Conservation (phyloP, 2,329 filamentous ascomycete genomes). For the Ambrosiella xylebori region DNA sequence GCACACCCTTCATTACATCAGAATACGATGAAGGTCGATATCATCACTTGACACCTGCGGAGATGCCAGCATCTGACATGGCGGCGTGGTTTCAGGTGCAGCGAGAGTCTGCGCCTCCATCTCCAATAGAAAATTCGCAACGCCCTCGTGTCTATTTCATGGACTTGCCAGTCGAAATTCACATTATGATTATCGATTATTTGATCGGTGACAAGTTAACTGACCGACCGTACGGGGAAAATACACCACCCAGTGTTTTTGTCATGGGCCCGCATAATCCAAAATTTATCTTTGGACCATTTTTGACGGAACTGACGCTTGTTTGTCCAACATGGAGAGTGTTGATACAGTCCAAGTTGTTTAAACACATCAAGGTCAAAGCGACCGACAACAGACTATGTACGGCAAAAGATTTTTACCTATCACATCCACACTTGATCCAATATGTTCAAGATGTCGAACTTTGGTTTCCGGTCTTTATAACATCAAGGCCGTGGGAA, state of each 20-base stretch:
- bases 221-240: no score
- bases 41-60: no score
- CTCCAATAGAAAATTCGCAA: no score
- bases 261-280: no score
- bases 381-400: not conserved
- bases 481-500: conserved; percentile 23
- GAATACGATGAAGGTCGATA: no score
- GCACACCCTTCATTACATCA: no score
- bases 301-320: not conserved
- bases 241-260: no score
- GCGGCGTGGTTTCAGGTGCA: no score
- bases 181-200: not conserved
- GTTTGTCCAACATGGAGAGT: not conserved
- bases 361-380: not conserved
- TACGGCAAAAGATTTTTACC: conserved; percentile 32
- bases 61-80: no score
- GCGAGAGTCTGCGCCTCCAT: no score
- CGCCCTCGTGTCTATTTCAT: not conserved
- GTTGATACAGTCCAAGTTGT: not conserved
- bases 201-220: no score
- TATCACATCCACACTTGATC: conserved; percentile 38
- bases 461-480: conserved; percentile 62
- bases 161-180: not conserved
- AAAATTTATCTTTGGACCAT: no score
- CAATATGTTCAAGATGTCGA: conserved; percentile 54